Evolutionary conservation across 2,329 filamentous ascomycete genomes (phyloP).

Genomic region (Claviceps spartinae): DNA sequence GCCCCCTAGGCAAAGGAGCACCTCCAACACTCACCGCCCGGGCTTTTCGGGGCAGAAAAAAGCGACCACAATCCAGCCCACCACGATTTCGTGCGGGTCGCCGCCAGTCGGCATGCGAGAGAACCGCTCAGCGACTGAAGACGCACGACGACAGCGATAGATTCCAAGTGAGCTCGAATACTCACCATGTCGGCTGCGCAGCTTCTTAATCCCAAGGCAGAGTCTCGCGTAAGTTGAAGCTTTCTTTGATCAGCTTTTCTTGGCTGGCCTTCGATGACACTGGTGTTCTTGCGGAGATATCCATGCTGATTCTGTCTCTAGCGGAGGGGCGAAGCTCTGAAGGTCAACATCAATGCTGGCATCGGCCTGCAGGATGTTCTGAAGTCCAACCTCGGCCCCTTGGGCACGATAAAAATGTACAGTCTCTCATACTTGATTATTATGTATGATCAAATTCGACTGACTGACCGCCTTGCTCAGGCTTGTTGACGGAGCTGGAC

Average conservation of each 20-base stretch:
- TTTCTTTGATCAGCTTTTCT: conserved; percentile 1
- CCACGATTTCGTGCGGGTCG: conserved; percentile 17
- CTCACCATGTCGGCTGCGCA: conserved; percentile 83
- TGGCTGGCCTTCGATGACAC: neutral
- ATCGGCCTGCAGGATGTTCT: conserved; percentile 89
- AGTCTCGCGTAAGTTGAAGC: conserved; percentile 64
- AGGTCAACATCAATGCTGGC: conserved; percentile 92
- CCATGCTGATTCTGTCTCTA: conserved; percentile 25
- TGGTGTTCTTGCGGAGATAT: conserved; percentile 6
- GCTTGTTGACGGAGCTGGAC: conserved; percentile 56
- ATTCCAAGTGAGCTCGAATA: conserved; percentile 8
- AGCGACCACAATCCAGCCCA: conserved; percentile 14
- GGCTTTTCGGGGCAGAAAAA: conserved; percentile 20
- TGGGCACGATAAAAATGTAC: conserved; percentile 93
- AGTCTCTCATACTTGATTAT: neutral
- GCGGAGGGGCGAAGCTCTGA: conserved; percentile 92
- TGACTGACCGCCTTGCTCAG: conserved; percentile 21
- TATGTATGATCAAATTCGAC: neutral
- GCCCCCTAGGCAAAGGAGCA: no score
- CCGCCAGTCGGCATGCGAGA: conserved; percentile 17
- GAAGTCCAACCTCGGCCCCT: conserved; percentile 87
- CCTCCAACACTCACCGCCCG: conserved; percentile 16
- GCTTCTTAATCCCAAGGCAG: conserved; percentile 96
- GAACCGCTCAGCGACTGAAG: conserved; percentile 10
- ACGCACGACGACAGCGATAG: conserved; percentile 5